Evolutionary conservation across 75 land plant genomes (phyloP), one percentile per base, ranked within the genome.

Genomic region (Isoetes taiwanensis): DNA sequence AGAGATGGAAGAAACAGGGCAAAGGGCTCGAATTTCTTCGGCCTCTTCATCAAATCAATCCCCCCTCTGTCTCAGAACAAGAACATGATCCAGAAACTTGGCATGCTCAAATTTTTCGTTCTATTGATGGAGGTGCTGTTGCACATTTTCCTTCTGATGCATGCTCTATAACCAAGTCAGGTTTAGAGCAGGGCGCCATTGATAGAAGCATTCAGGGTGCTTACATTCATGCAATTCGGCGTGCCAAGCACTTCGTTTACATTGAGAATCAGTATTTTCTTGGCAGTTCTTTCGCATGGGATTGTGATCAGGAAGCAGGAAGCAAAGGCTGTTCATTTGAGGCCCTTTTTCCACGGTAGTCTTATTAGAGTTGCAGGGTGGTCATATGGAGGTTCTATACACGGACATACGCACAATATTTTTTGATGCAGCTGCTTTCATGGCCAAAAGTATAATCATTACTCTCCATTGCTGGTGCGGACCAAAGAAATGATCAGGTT

Each of bases 211-310:
- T 46, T 4, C 50, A 46, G 50, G 50, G 25, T 23, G 50, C 50
- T 4, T 46, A 46, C 50, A 46, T 46, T 4, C 50, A 46, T n/a
- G 50, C 50, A 5, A 46, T 46, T 4, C 50, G 50, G 6, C 50
- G 50, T 19, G 50, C 50, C 12, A 46, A 19, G 50, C 8, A 46
- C 50, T 46, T 6, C 50, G 25, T 46, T 4, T 46, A 46, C 50
- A 46, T 46, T 4, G 50, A 46, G 50, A 46, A 46, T 23, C 50
- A 46, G 50, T 46, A 46, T 23, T 46, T 46, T 23, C 6, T 46
- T n/a, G 50, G 50, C n/a, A 46, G 50, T 23, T 46, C 50, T 5
- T 46, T 46, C 23, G 50, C 50, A 5, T 46, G 50, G 50, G 50
- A 46, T 5, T 46, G 21, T 5, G 50, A 46, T 23, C 50, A 46